Evolutionary conservation across 225 moss, liverwort and hornwort genomes (phyloP).

Genomic region (Polytrichum formosum): DNA sequence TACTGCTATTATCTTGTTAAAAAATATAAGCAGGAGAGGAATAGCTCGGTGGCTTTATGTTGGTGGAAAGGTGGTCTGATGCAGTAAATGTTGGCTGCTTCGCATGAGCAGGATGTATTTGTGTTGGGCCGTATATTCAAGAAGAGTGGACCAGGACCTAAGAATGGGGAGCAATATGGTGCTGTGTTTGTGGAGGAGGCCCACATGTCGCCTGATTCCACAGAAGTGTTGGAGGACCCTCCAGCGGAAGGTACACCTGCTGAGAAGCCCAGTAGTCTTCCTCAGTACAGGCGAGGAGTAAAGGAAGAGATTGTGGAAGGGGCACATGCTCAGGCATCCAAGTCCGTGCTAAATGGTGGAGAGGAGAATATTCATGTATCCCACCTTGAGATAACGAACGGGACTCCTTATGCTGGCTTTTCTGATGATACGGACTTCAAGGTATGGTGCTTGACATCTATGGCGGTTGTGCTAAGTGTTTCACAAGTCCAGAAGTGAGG

Average conservation of each 20-base stretch:
- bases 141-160: conserved; percentile 59
- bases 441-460: neutral
- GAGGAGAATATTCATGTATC: neutral
- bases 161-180: conserved; percentile 37
- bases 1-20: neutral
- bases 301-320: neutral
- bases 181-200: conserved; percentile 18
- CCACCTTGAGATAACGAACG: neutral
- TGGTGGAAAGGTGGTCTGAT: neutral
- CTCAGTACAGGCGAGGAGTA: neutral
- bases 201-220: neutral
- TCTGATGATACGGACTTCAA: no score
- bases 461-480: neutral
- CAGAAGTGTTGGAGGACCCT: neutral
- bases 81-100: neutral
- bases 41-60: neutral
- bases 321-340: neutral
- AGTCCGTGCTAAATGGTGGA: neutral
- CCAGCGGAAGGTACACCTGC: neutral
- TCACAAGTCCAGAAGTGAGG: neutral
- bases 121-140: conserved; percentile 60
- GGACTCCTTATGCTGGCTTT: neutral
- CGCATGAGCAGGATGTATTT: conserved; percentile 28
- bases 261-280: neutral
- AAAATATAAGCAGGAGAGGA: neutral